Conservation (phyloP, 2,329 filamentous ascomycete genomes). For the Rutstroemia sp. region DNA sequence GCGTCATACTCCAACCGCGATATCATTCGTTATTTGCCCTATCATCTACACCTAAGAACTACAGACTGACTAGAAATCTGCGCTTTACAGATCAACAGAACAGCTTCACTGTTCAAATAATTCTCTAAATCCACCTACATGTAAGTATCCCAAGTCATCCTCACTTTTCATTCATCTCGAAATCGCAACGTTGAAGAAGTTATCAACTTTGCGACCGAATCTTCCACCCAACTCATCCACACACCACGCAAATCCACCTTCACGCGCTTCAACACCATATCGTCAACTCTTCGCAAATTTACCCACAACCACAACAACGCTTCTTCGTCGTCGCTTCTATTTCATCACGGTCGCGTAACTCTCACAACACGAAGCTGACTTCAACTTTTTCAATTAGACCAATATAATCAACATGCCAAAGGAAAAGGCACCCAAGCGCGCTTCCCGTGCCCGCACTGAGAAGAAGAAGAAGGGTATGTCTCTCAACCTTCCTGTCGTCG, state of each 20-base stretch:
- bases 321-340: conserved; percentile 7
- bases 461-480: conserved; percentile 69
- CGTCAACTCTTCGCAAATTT: neutral
- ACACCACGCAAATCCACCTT: conserved; percentile 2
- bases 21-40: neutral
- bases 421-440: conserved; percentile 54
- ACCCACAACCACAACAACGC: conserved; percentile 10
- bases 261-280: neutral
- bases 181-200: conserved; percentile 15
- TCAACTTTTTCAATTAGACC: conserved; percentile 16
- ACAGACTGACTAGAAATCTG: conserved; percentile 13
- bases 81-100: conserved; percentile 17
- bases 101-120: conserved; percentile 5
- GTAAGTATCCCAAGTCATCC: conserved; percentile 16
- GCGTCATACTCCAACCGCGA: conserved; percentile 1
- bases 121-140: conserved; percentile 7
- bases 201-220: conserved; percentile 21
- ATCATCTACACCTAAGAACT: neutral
- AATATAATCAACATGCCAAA: conserved; percentile 53
- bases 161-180: conserved; percentile 10
- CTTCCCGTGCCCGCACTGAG: conserved; percentile 49
- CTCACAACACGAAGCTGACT: conserved; percentile 12
- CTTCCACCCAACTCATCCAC: conserved; percentile 8
- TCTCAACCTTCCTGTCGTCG: neutral
- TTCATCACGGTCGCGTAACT: conserved; percentile 11